phyloP scores from a whole-genome alignment of 345 rosid genomes.

The Syzygium aromaticum region DNA sequence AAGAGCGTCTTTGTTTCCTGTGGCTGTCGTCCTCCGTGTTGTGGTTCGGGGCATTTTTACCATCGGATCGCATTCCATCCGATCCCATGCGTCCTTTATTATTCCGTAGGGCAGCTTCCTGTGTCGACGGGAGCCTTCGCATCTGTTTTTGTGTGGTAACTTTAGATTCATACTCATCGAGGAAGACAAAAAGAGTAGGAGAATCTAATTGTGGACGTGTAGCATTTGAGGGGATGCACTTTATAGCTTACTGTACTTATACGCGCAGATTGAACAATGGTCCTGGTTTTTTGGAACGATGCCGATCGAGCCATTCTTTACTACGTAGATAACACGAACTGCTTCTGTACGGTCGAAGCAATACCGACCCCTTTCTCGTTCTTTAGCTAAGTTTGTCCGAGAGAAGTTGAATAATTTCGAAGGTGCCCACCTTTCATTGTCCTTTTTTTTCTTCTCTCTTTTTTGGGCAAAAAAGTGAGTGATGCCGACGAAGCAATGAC shows the following conservation, averaged over 20 bases:
- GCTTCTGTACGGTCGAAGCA: neutral
- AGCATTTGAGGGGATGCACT: neutral
- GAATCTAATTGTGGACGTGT: neutral
- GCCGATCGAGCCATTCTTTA: too few relatives aligned
- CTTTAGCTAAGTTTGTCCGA: neutral
- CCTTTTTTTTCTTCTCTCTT: neutral
- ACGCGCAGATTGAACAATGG: neutral
- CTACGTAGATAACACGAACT: too few relatives aligned
- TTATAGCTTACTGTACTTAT: neutral
- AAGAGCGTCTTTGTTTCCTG: neutral
- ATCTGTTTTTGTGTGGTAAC: neutral
- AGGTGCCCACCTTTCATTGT: neutral
- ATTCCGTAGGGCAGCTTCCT: neutral
- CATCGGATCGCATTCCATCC: neutral
- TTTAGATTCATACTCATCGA: neutral
- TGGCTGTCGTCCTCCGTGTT: neutral
- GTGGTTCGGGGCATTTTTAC: neutral
- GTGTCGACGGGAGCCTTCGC: neutral
- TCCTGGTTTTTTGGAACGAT: neutral
- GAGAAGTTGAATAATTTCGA: neutral
- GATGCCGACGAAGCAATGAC: neutral
- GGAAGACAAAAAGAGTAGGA: neutral
- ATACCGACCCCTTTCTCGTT: neutral
- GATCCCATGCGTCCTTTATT: neutral
- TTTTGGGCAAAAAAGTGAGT: neutral